Evolutionary conservation across 352 stramenopile genomes (phyloP).

Genomic region (Phytophthora citrophthora): DNA sequence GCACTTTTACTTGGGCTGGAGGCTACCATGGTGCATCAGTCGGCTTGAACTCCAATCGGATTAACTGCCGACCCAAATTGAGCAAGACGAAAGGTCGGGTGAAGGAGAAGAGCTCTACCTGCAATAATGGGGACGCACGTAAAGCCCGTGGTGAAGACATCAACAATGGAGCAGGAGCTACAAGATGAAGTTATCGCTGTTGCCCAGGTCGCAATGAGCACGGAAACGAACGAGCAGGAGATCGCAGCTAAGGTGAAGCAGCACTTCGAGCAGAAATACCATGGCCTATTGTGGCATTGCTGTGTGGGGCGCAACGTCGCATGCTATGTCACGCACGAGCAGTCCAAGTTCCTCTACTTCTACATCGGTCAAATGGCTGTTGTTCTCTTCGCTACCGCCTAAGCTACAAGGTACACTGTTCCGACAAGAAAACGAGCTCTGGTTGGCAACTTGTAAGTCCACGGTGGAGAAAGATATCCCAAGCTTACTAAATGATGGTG

Average conservation of each 20-base stretch:
- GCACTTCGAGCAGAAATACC: constrained; percentile 93
- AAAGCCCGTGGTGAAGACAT: constrained; percentile 89
- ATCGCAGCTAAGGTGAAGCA: constrained; percentile 93
- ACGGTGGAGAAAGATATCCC: not conserved
- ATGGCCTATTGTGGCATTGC: constrained; percentile 93
- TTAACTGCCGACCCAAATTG: constrained; percentile 16
- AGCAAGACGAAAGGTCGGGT: constrained; percentile 23
- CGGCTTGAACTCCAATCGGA: not conserved
- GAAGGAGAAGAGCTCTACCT: constrained; percentile 1
- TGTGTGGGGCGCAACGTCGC: constrained; percentile 95
- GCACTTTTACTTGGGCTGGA: constrained; percentile 14
- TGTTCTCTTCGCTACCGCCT: constrained; percentile 91
- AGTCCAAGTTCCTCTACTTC: constrained; percentile 96
- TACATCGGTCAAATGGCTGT: constrained; percentile 96
- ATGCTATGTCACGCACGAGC: constrained; percentile 94
- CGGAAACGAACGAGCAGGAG: constrained; percentile 85
- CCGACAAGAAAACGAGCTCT: constrained; percentile 10
- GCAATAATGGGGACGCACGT: constrained; percentile 70
- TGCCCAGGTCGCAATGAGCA: constrained; percentile 80
- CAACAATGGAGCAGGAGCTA: constrained; percentile 87
- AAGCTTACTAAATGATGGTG: constrained; percentile 14
- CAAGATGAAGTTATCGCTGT: constrained; percentile 86
- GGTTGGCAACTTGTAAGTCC: not conserved
- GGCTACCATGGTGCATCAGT: constrained; percentile 16
- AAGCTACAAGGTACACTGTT: constrained; percentile 7